Conservation (phyloP, 1,139 yeast species). For the Tardiomyces digboiensis region DNA sequence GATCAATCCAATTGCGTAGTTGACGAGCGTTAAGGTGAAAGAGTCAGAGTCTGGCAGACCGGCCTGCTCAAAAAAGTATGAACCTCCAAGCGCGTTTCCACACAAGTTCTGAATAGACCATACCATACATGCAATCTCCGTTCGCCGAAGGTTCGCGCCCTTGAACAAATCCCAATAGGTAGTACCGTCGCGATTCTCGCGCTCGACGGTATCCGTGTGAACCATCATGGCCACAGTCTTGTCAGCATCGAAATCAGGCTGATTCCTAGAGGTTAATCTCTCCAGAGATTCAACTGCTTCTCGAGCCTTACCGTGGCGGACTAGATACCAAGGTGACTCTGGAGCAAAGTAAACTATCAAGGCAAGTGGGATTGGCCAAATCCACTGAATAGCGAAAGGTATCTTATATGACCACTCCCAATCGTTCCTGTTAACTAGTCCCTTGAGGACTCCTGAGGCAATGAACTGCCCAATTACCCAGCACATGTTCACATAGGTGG, state of each 20-base stretch:
- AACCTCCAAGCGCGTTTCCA: slow-evolving; percentile 38
- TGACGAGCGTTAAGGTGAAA: slow-evolving; percentile 19
- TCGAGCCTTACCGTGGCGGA: slow-evolving; percentile 29
- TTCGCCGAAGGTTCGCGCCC: slow-evolving; percentile 44
- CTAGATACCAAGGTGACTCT: slow-evolving; percentile 49
- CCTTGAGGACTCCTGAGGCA: slow-evolving; percentile 33
- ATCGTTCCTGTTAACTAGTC: slow-evolving; percentile 14
- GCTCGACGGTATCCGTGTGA: slow-evolving; percentile 39
- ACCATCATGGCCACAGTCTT: slow-evolving; percentile 33
- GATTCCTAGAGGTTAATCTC: slow-evolving; percentile 6
- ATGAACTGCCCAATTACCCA: slow-evolving; percentile 39
- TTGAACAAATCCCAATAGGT: slow-evolving; percentile 41
- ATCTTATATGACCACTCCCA: slow-evolving; percentile 29
- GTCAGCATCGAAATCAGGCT: slow-evolving; percentile 19
- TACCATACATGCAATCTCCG: slow-evolving; percentile 40
- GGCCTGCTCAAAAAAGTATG: slow-evolving; percentile 19
- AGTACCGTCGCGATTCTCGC: slow-evolving; percentile 24
- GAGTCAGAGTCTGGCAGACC: slow-evolving; percentile 15
- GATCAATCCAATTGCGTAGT: slow-evolving; percentile 35
- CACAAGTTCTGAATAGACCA: slow-evolving; percentile 44
- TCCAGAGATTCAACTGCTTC: slow-evolving; percentile 28
- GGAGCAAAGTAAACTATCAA: slow-evolving; percentile 41
- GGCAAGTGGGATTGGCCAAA: slow-evolving; percentile 46
- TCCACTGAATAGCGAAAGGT: slow-evolving; percentile 50
- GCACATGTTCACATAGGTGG: slow-evolving; percentile 35